phyloP scores from a whole-genome alignment of 2,329 filamentous ascomycete species.

The Ophiostoma tasmaniense region DNA sequence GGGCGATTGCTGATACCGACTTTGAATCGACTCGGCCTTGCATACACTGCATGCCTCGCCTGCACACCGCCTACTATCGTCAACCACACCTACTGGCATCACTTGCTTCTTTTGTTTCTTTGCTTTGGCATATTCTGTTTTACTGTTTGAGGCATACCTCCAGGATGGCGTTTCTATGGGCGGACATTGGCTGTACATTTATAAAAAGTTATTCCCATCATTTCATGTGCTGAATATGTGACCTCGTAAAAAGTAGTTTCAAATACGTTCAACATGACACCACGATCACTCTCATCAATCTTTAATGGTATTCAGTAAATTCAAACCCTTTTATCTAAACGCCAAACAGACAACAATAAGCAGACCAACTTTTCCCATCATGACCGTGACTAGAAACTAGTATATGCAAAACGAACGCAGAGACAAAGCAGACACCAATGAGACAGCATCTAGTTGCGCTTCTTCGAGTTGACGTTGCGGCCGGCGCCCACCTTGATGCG shows the following conservation, averaged over 20 bases:
- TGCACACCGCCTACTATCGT: neutral
- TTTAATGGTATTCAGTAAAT: too few species aligned
- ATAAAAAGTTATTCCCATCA: neutral
- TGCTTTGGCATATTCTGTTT: neutral
- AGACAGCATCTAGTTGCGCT: constrained; percentile 32
- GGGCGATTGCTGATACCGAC: neutral
- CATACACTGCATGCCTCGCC: neutral
- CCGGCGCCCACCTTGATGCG: constrained; percentile 77
- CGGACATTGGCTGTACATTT: constrained; percentile 3
- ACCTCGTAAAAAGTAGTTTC: neutral
- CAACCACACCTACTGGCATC: neutral
- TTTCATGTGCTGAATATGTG: neutral
- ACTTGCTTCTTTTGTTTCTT: neutral
- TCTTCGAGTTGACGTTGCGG: constrained; percentile 73
- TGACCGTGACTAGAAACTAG: neutral
- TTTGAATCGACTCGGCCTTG: neutral
- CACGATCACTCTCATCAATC: too few species aligned
- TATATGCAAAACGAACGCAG: neutral
- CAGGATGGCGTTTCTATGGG: neutral
- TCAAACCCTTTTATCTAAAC: neutral
- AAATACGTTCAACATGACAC: too few species aligned
- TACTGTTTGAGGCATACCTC: neutral
- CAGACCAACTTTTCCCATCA: neutral
- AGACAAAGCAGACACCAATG: neutral
- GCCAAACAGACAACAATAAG: neutral